A percentile compares a stretch with the other conserved stretches of the same genome.
Conservation (phyloP, 176 grass and related monocot species). For the Zea luxurians region DNA sequence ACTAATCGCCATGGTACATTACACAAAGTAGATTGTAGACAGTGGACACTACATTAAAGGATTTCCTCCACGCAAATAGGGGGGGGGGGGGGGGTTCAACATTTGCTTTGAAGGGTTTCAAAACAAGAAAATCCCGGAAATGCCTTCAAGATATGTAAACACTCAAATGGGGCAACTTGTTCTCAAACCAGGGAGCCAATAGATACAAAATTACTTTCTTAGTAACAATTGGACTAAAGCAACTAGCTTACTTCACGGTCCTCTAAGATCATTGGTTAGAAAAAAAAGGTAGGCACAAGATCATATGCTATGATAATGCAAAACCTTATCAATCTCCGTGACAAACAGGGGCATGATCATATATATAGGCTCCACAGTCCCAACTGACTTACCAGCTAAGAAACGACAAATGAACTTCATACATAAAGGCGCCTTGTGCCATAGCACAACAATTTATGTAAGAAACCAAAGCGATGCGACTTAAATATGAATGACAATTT, state of each 20-base stretch:
- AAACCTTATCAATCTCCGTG: constrained; percentile 21
- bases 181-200: constrained; percentile 1
- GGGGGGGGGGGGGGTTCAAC: too few species aligned
- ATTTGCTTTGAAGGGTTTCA: not conserved
- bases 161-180: not conserved
- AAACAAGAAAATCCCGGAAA: not conserved
- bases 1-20: not conserved
- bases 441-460: not conserved
- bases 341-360: constrained; percentile 9
- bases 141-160: not conserved
- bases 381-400: not conserved
- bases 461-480: not conserved
- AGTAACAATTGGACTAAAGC: constrained; percentile 2
- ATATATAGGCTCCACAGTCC: not conserved
- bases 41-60: not conserved
- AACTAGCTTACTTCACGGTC: constrained; percentile 15
- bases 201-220: constrained; percentile 2
- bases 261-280: constrained; percentile 18
- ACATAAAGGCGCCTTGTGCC: not conserved
- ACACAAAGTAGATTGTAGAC: not conserved
- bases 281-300: constrained; percentile 18
- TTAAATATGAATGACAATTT: not conserved
- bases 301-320: constrained; percentile 38
- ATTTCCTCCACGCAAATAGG: not conserved
- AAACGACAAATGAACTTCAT: not conserved